Base-by-base conservation (phyloP, 805 yeast species). In the Yarrowia sp. region DNA sequence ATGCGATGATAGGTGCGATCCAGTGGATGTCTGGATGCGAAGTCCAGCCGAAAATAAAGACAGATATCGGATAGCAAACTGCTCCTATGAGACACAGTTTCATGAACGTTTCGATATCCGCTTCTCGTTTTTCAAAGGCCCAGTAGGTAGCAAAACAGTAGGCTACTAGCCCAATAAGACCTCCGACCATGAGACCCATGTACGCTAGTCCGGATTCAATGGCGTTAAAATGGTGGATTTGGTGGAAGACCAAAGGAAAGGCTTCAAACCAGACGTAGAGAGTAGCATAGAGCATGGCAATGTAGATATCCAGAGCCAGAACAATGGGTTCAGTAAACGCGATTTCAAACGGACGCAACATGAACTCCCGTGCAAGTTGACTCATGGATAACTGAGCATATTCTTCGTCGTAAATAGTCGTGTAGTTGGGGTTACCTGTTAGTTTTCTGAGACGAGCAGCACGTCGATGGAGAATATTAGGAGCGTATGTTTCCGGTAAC, bases 221-320 rank as follows among this genome's bases (percentile, higher is more conserved):
- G 44, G 77, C 68, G 11, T 81, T 77, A 71, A 84, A 85, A 19
- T 75, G 70, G 67, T 82, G 76, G 21, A 75, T 70, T 4, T 77
- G 79, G 8, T 66, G 56, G 66, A 80, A 84, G 1, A 82, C 82
- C 41, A 83, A 75, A 6, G 88, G 87, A 71, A 82, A 82, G 14
- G 83, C 83, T 71, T 84, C 87, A 69, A 83, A 82, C 78, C 83
- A 84, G n/a, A 81, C 69, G 69, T 83, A 84, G 66, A 81, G 67
- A 33, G 81, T 73, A 43, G 85, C 81, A 70, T 84, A 84, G 14
- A 79, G 74, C 64, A 83, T 67, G 0, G 84, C 84, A 67, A 80
- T 75, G 71, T 82, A 83, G 24, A 79, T 28, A 70, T 83, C 79
- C 64, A 83, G 78, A 46, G 82, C 75, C 30, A 83, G 65, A 19